Percentiles rank a stretch among this genome's conserved stretches.
Evolutionary conservation across 208 protist species (phyloP).

Genomic region (Acanthamoeba culbertsoni): DNA sequence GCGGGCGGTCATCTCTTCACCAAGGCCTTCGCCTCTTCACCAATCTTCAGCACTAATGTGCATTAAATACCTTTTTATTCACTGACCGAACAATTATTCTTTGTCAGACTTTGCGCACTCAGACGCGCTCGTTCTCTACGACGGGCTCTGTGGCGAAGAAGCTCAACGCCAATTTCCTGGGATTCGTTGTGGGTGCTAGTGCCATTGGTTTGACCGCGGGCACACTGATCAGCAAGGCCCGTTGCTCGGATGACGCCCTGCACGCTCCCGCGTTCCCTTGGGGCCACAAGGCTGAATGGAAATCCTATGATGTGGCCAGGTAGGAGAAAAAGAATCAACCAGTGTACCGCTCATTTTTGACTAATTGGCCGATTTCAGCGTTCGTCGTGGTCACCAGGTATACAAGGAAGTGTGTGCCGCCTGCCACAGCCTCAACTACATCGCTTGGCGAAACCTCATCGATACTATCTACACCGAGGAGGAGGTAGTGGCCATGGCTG

Average conservation of each 20-base stretch:
- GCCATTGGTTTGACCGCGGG: not conserved
- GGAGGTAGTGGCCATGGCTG: constrained; percentile 94
- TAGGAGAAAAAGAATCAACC: not conserved
- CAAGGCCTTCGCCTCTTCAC: not conserved
- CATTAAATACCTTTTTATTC: not conserved
- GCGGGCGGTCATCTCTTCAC: not conserved
- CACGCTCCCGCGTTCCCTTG: constrained; percentile 81
- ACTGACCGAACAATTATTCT: not conserved
- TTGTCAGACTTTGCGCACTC: not conserved
- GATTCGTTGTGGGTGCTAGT: not conserved
- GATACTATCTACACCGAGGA: constrained; percentile 92
- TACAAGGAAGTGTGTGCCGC: constrained; percentile 97
- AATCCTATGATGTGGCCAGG: constrained; percentile 79
- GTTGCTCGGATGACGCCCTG: constrained; percentile 72
- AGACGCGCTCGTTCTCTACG: constrained; percentile 7
- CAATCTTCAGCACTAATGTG: not conserved
- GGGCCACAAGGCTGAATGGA: constrained; percentile 73
- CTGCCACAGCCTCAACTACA: constrained; percentile 95
- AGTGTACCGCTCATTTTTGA: not conserved
- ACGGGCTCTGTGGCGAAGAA: not conserved
- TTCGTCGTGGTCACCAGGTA: constrained; percentile 96
- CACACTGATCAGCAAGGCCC: not conserved
- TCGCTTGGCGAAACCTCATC: constrained; percentile 97
- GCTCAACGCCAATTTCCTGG: constrained; percentile 15
- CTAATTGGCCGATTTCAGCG: constrained; percentile 52